Evolutionary conservation across 2,329 filamentous ascomycete genomes (phyloP).

Genomic region (Fusarium austroafricanum): DNA sequence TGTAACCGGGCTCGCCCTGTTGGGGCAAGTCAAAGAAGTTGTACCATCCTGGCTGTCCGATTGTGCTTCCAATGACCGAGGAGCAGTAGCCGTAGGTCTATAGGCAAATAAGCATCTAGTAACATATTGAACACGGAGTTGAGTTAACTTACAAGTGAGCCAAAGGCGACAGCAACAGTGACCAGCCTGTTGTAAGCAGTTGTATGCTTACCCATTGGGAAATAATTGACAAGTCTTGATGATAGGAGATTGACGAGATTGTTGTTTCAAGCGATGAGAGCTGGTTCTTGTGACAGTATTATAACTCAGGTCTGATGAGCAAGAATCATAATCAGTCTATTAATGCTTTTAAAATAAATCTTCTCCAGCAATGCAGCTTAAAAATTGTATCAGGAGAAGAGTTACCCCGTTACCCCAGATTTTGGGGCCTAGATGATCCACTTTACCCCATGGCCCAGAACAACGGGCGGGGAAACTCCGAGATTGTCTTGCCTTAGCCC

Average conservation of each 20-base stretch:
- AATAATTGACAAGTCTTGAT: background rate
- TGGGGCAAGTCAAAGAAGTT: constrained; percentile 59
- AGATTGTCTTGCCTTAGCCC: too few species aligned
- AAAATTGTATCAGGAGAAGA: too few species aligned
- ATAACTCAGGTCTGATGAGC: rapidly evolving
- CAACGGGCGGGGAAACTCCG: too few species aligned
- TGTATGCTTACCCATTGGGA: constrained; percentile 29
- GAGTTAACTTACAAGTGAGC: constrained; percentile 41
- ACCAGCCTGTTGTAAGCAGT: constrained; percentile 50
- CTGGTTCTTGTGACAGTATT: background rate
- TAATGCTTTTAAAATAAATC: too few species aligned
- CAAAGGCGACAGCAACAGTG: constrained; percentile 50
- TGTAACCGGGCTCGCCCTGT: constrained; percentile 58
- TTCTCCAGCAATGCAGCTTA: too few species aligned
- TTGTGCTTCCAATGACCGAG: constrained; percentile 62
- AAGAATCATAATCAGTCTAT: too few species aligned
- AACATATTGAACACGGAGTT: rapidly evolving
- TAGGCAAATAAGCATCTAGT: background rate
- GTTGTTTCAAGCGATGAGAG: background rate
- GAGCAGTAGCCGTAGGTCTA: constrained; percentile 64
- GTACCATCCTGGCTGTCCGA: constrained; percentile 65
- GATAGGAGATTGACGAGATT: background rate
- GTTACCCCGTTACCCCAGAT: too few species aligned
- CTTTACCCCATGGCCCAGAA: too few species aligned
- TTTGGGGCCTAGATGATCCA: too few species aligned